These are phyloP conservation scores for Arthonia radiata DNA, from an alignment of 495 filamentous ascomycete genomes.

Conservation along the genomic window DNA sequence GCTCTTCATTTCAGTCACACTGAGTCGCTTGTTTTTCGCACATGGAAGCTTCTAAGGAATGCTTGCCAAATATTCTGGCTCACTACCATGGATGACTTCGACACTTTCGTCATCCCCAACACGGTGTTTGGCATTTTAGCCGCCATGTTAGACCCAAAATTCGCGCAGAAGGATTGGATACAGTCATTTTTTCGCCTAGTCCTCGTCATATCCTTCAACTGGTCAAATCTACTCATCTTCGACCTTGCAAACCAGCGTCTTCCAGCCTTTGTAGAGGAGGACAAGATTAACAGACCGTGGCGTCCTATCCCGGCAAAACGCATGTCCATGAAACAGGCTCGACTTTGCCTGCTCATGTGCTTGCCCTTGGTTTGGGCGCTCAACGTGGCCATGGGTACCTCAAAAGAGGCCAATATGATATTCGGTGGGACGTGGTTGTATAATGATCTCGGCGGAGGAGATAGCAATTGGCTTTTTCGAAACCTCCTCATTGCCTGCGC, in stretches of 20 bases:
- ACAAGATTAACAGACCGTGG: constrained; percentile 33
- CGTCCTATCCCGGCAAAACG: constrained; percentile 22
- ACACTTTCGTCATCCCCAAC: constrained; percentile 3
- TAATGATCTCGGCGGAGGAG: constrained; percentile 25
- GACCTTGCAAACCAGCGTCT: constrained; percentile 25
- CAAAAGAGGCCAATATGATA: constrained; percentile 13
- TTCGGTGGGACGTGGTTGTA: constrained; percentile 23
- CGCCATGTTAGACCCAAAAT: background rate
- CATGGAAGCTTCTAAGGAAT: too few relatives aligned
- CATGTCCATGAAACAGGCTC: constrained; percentile 16
- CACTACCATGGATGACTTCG: constrained; percentile 3
- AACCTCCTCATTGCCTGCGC: constrained; percentile 22
- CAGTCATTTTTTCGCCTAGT: too few relatives aligned
- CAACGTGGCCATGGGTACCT: constrained; percentile 13
- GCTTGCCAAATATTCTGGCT: constrained; percentile 8
- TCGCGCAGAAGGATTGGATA: background rate
- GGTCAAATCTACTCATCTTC: constrained; percentile 18
- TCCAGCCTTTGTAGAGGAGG: constrained; percentile 22
- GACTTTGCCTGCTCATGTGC: constrained; percentile 12
- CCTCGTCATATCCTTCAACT: constrained; percentile 7
- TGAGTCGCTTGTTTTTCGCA: too few relatives aligned
- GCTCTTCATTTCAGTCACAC: too few relatives aligned
- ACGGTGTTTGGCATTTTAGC: constrained; percentile 4
- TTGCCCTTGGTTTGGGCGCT: constrained; percentile 15
- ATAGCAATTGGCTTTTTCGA: constrained; percentile 16